Conservation (phyloP, 345 rosid genomes). For the Linum tenue region DNA sequence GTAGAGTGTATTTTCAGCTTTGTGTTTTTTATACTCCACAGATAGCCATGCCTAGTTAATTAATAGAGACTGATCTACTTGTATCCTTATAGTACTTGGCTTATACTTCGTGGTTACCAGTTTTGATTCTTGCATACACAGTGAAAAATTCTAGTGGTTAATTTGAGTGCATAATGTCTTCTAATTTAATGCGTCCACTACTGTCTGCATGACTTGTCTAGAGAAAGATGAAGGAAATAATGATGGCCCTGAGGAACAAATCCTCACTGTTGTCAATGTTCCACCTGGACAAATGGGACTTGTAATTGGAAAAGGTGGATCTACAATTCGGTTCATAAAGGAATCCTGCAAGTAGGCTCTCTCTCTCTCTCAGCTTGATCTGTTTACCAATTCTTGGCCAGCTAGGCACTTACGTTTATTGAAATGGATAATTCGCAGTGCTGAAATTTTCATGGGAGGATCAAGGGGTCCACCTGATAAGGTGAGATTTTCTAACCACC, state of each 20-base stretch:
- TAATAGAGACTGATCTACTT: too few relatives aligned
- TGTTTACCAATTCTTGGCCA: background rate
- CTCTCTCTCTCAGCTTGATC: background rate
- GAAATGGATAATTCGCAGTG: conserved; percentile 35
- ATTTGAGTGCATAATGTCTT: too few relatives aligned
- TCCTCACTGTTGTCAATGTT: conserved; percentile 72
- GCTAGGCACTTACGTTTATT: background rate
- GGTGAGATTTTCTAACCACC: conserved; percentile 29
- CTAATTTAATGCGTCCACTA: too few relatives aligned
- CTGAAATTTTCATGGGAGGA: conserved; percentile 76
- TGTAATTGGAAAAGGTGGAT: conserved; percentile 79
- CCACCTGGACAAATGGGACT: conserved; percentile 91
- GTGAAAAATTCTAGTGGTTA: too few relatives aligned
- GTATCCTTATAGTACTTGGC: too few relatives aligned
- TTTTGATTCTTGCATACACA: too few relatives aligned
- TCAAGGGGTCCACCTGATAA: conserved; percentile 86
- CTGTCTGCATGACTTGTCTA: background rate
- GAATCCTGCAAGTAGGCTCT: conserved; percentile 67
- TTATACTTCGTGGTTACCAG: too few relatives aligned
- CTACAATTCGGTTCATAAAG: conserved; percentile 68
- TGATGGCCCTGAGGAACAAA: conserved; percentile 53
- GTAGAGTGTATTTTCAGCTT: background rate
- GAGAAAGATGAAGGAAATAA: conserved; percentile 38
- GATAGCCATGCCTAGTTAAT: too few relatives aligned
- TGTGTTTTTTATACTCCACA: background rate